Conservation (phyloP, 2,329 filamentous ascomycete species). For the Gaeumannomyces sp. region DNA sequence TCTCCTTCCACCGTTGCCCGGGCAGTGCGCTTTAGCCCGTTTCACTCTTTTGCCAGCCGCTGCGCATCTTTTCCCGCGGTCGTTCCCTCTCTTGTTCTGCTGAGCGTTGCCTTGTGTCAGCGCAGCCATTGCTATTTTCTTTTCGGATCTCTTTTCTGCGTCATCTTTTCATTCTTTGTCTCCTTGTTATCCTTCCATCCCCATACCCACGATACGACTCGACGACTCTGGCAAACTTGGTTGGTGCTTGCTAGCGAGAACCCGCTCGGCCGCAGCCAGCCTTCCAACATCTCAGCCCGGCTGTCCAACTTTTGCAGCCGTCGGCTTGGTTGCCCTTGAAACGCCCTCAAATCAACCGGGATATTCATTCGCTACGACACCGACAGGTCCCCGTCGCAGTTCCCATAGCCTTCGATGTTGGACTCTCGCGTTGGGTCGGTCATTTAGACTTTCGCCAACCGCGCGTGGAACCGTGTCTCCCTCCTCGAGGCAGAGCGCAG, state of each 20-base stretch:
- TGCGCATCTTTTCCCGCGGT: background rate
- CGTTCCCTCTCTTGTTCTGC: background rate
- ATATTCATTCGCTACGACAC: background rate
- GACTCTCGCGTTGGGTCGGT: background rate
- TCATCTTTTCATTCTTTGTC: slow-evolving; percentile 6
- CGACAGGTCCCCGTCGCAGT: background rate
- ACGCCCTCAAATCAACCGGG: slow-evolving; percentile 2
- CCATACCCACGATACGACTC: background rate
- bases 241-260: background rate
- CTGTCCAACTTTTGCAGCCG: slow-evolving; percentile 7
- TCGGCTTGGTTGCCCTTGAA: slow-evolving; percentile 6
- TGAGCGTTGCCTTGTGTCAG: background rate
- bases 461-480: too few species aligned
- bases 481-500: too few species aligned
- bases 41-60: slow-evolving; percentile 2
- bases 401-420: background rate
- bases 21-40: background rate
- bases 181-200: background rate
- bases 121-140: background rate
- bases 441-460: background rate
- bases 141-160: background rate
- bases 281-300: slow-evolving; percentile 1
- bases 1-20: slow-evolving; percentile 6
- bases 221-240: background rate
- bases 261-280: background rate